phyloP scores from a whole-genome alignment of 345 rosid genomes.

The Dipteronia sinensis region DNA sequence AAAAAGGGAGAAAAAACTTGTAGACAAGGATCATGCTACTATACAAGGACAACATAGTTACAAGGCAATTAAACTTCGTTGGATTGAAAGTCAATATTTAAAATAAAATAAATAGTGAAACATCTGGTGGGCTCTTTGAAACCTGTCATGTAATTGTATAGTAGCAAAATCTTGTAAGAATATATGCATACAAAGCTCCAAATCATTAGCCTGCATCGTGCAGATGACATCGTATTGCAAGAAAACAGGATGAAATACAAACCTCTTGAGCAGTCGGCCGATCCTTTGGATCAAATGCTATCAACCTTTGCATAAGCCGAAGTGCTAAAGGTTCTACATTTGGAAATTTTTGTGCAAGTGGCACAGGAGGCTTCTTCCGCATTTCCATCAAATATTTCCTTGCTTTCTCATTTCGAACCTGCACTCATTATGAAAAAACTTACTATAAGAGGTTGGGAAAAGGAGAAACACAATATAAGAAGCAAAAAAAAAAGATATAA shows the following conservation, averaged over 20 bases:
- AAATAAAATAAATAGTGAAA: not conserved
- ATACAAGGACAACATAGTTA: not conserved
- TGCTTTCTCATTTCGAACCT: conserved; percentile 97
- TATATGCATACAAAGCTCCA: not conserved
- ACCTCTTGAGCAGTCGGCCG: conserved; percentile 94
- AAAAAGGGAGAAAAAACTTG: not conserved
- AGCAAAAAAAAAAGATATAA: not conserved
- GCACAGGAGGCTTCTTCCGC: conserved; percentile 73
- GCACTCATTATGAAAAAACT: conserved; percentile 19
- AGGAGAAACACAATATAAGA: not conserved
- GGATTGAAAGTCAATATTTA: not conserved
- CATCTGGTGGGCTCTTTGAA: not conserved
- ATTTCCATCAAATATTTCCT: conserved; percentile 82
- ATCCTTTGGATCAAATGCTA: conserved; percentile 97
- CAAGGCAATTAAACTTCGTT: not conserved
- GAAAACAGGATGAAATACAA: conserved; percentile 26
- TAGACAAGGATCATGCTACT: not conserved
- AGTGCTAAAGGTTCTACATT: conserved; percentile 79
- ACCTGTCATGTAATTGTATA: not conserved
- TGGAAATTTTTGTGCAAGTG: conserved; percentile 84
- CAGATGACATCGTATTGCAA: not conserved
- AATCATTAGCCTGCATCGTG: not conserved
- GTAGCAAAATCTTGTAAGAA: not conserved
- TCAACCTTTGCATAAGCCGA: conserved; percentile 70
- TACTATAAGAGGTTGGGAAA: not conserved